Evolutionary conservation across 768 basidiomycete genomes (phyloP).

Genomic region (Suillus occidentalis): DNA sequence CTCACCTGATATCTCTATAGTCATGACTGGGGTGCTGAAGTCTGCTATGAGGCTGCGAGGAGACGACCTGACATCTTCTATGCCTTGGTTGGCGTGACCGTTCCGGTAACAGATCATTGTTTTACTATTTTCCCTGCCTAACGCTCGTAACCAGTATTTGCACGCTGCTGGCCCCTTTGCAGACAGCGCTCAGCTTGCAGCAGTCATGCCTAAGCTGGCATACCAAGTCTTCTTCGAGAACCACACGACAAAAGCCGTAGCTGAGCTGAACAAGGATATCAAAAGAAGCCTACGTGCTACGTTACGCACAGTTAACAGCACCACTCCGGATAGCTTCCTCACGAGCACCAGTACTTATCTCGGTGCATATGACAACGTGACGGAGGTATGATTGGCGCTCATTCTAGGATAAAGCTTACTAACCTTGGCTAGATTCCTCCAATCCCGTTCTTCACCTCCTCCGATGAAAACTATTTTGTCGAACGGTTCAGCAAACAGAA

Average conservation of each 20-base stretch:
- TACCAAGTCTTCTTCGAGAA: constrained; percentile 67
- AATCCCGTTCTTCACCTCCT: constrained; percentile 56
- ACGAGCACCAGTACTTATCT: constrained; percentile 50
- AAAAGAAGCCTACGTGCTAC: constrained; percentile 58
- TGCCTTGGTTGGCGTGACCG: constrained; percentile 54
- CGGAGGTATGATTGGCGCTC: constrained; percentile 35
- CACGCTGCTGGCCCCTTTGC: constrained; percentile 49
- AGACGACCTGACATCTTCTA: constrained; percentile 63
- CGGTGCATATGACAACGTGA: constrained; percentile 47
- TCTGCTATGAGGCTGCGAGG: constrained; percentile 70
- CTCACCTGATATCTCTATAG: constrained; percentile 32
- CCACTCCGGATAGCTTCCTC: constrained; percentile 58
- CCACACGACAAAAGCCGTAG: constrained; percentile 45
- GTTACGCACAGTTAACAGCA: constrained; percentile 49
- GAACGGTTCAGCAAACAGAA: constrained; percentile 58
- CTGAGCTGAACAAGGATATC: constrained; percentile 57
- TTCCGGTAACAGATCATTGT: constrained; percentile 49
- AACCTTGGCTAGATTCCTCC: constrained; percentile 48
- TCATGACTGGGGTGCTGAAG: constrained; percentile 74
- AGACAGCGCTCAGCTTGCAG: constrained; percentile 42
- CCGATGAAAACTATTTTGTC: constrained; percentile 72
- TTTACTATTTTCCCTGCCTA: neutral
- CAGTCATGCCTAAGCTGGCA: constrained; percentile 48
- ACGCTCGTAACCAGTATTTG: constrained; percentile 50
- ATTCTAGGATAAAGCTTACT: constrained; percentile 3